Evolutionary conservation across 352 stramenopile species (phyloP), one percentile per base, ranked within the genome.

Genomic region (Plasmopara halstedii): DNA sequence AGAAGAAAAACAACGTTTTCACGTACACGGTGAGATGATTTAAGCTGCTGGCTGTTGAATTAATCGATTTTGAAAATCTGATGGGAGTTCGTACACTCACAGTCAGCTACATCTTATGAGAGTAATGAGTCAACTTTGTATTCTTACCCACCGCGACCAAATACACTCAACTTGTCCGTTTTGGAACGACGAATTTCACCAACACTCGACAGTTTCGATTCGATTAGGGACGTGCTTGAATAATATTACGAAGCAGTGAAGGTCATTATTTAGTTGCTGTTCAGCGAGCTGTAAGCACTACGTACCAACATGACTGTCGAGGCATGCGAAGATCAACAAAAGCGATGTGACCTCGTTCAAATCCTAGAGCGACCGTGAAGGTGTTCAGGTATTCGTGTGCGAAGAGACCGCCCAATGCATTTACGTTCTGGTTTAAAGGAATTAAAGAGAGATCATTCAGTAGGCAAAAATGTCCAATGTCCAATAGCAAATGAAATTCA

Each of bases 311-410:
- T 13, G 42, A 31, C 33, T 70, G 59, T 15, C 64, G 61, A 22
- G 64, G 46, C 72, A 83, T 88, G 29, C 81, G 75, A 2, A 64
- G 64, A 37, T 92, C 81, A 6, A 90, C 22, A 21, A 73, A 70
- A n/a, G 72, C 67, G 5, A 88, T 33, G 15, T 81, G 46, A n/a
- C 71, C 80, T 32, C 53, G 46, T 41, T 88, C 65, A 31, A 86
- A 92, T 14, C 74, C 81, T 19, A 92, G 62, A 10, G 70, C 76
- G 25, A 90, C 60, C 22, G 56, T 72, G 31, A 68, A 55, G 14
- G 27, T 36, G 44, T 42, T 75, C 40, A 85, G 42, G 46, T 88
- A 88, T 51, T 89, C 73, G 32, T 92, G 81, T 11, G 70, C 59
- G 43, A 82, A 92, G 15, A 92, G 57, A 1, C 78, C 78, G 13